Evolutionary conservation across 768 basidiomycete genomes (phyloP), one percentile per base, ranked within the genome.

Genomic region (Sporobolomyces pararoseus): DNA sequence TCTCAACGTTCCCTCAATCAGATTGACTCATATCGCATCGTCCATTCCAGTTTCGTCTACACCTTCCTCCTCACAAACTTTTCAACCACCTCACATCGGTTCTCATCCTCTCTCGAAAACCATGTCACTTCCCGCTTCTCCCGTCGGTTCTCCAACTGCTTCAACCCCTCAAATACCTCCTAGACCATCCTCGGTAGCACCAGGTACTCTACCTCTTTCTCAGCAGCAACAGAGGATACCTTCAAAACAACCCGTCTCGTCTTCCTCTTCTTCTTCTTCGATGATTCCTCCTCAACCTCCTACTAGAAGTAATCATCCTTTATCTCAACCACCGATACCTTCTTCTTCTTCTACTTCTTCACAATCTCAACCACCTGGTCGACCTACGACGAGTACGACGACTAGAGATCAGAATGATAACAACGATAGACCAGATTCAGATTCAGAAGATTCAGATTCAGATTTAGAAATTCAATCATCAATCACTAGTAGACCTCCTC

Each of bases 81-180:
- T 65, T 46, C 69, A 57, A 39, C 54, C 60, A 0, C 63, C 67
- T 3, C 72, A 73, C 37, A 39, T 58, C 17, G 58, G 66, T 32
- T 69, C 72, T 0, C 72, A 73, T 31, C 72, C 72, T 4, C 65
- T 69, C n/a, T 54, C 72, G 21, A 69, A 73, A 37, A 73, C 67
- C 34, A 62, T 69, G 54, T 69, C 72, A 2, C 60, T 68, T 2
- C 72, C 72, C 29, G 53, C 69, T 6, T 70, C 69, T 1, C 69
- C 69, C 13, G 51, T 70, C 59, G 19, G 21, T 0, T 50, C 54
- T 14, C 39, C 65, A 1, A 16, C 54, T 17, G 37, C 55, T 29
- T 5, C 64, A 1, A n/a, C 49, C 25, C 39, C 29, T 0, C 2
- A 47, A 2, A 19, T 39, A 19, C 64, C 39, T 1, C 54, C 59